Base-by-base conservation (phyloP, 1,139 yeast genomes). In the Taphrina deformans region DNA sequence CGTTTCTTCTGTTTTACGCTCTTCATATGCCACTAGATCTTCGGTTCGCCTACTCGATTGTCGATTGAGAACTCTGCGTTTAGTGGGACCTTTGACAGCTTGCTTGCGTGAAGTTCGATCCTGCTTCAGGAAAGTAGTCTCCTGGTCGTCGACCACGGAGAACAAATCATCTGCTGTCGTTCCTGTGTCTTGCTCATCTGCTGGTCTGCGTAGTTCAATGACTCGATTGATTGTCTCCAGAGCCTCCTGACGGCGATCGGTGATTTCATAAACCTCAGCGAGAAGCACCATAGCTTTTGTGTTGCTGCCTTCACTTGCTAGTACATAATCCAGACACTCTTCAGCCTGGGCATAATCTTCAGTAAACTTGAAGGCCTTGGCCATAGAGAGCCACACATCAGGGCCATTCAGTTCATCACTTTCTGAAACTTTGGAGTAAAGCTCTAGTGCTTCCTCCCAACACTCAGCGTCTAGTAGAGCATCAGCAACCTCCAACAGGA, bases 401-500 rank as follows among this genome's bases (percentile, higher is more conserved):
- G 82, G 71, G 16, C 48, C 60, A 52, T 26, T 53, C 45, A 24
- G 38, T 51, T 55, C 86, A 31, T 80, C 82, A 26, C 33, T 18
- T 41, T 80, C 75, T 4, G 84, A 75, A 14, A 89, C 78, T 23
- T 85, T 85, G 0, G 79, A 73, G 65, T 87, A 83, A 69, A 84
- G 86, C 45, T 81, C 82, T 33, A 90, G 78, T 0, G 98, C 97
- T 60, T 87, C 92, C 38, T 82, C 82, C 71, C 82, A 88, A 61
- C 83, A 78, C 2, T 90, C 92, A 60, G 84, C 83, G 23, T 83
- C 85, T 67, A 87, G 89, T 50, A 91, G 77, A 5, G 85, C 85
- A 60, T 82, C 81, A 2, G 96, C 98, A 0, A 93, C 93, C 50
- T 87, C 91, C 70, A 82, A 79, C 71, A 82, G 87, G 64, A 92